These are phyloP conservation scores for Parachaetomium inaequale DNA, from an alignment of 495 filamentous ascomycete species.

Conservation along the genomic window DNA sequence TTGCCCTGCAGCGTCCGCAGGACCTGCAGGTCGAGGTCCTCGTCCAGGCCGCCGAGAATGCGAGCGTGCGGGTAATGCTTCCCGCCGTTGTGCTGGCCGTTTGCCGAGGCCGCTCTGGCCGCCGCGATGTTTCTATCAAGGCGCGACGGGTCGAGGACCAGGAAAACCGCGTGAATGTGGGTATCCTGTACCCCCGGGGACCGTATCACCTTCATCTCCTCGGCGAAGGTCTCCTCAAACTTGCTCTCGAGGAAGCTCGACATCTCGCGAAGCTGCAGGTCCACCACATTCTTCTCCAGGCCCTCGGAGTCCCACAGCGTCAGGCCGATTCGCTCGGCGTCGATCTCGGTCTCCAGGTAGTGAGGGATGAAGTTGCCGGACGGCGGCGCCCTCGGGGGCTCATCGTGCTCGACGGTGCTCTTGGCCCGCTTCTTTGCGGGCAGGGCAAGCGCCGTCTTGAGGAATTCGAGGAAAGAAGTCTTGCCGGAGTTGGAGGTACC, in stretches of 20 bases:
- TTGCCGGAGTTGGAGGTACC: slow-evolving; percentile 89
- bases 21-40: slow-evolving; percentile 86
- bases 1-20: slow-evolving; percentile 86
- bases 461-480: slow-evolving; percentile 94
- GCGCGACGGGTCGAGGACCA: slow-evolving; percentile 83
- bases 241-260: slow-evolving; percentile 92
- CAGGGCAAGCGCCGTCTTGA: slow-evolving; percentile 75
- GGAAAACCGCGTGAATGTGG: slow-evolving; percentile 93
- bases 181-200: slow-evolving; percentile 92
- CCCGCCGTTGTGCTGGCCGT: slow-evolving; percentile 51
- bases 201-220: slow-evolving; percentile 96
- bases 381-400: slow-evolving; percentile 46
- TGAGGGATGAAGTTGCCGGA: slow-evolving; percentile 70
- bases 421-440: slow-evolving; percentile 69
- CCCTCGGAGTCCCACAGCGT: slow-evolving; percentile 96
- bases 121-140: slow-evolving; percentile 79
- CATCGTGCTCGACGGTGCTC: slow-evolving; percentile 49
- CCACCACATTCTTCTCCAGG: slow-evolving; percentile 87
- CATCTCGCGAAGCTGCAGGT: slow-evolving; percentile 89
- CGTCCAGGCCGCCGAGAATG: slow-evolving; percentile 70
- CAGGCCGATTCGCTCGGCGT: slow-evolving; percentile 84
- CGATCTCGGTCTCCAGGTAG: slow-evolving; percentile 93
- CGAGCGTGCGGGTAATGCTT: slow-evolving; percentile 47
- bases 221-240: slow-evolving; percentile 94
- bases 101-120: slow-evolving; percentile 50